Evolutionary conservation across 208 protist species (phyloP).

Genomic region (Crithidia bombi): DNA sequence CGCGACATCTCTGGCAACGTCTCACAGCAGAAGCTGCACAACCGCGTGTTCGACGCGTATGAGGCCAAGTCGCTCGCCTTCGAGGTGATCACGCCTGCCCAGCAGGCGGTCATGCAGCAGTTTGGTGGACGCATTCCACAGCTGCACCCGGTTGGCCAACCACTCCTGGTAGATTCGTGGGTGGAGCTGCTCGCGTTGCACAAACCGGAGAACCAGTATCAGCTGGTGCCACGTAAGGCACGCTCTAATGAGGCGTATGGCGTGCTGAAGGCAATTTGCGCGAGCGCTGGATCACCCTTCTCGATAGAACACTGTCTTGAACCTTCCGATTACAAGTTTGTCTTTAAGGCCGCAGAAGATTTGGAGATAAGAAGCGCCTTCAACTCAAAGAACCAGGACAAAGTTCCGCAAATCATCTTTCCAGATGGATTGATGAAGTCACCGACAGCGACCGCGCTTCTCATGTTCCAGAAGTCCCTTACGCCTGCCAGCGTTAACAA

Average conservation of each 20-base stretch:
- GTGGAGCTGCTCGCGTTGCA: constrained; percentile 71
- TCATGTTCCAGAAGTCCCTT: constrained; percentile 60
- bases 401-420: constrained; percentile 74
- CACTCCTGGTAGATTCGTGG: constrained; percentile 80
- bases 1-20: constrained; percentile 88
- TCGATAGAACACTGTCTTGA: constrained; percentile 87
- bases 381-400: constrained; percentile 69
- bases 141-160: constrained; percentile 80
- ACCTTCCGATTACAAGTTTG: constrained; percentile 86
- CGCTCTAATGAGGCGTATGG: constrained; percentile 75
- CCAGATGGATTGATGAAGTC: constrained; percentile 82
- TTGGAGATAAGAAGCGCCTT: constrained; percentile 78
- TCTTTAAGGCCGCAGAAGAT: constrained; percentile 72
- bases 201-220: constrained; percentile 80
- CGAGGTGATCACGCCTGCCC: constrained; percentile 77
- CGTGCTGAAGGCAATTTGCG: constrained; percentile 77
- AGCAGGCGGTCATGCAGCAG: constrained; percentile 78
- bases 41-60: constrained; percentile 90
- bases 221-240: constrained; percentile 79
- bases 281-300: constrained; percentile 82
- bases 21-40: constrained; percentile 90
- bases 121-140: constrained; percentile 66
- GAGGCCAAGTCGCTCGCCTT: constrained; percentile 91
- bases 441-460: constrained; percentile 59
- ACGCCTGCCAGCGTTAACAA: constrained; percentile 70